phyloP scores from a whole-genome alignment of 2,329 filamentous ascomycete species.

The Tolypocladium ophioglossoides region DNA sequence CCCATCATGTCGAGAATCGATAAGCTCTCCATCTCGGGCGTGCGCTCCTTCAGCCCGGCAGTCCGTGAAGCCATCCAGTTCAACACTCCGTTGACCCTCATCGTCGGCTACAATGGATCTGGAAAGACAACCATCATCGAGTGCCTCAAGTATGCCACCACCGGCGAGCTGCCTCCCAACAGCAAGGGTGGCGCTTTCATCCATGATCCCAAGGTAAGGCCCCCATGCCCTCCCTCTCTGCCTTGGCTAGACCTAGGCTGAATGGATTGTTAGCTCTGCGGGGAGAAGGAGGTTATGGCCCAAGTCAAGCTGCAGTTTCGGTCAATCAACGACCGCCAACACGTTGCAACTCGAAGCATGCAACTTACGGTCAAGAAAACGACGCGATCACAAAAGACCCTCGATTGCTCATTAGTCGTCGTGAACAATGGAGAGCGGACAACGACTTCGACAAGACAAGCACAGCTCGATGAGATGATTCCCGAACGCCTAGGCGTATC shows the following conservation, averaged over 20 bases:
- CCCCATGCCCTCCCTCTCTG: neutral
- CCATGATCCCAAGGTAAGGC: conserved; percentile 75
- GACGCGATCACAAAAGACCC: conserved; percentile 64
- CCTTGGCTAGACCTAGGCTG: neutral
- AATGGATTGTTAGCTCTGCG: conserved; percentile 44
- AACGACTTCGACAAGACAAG: conserved; percentile 67
- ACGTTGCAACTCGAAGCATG: conserved; percentile 75
- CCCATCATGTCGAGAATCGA: conserved; percentile 66
- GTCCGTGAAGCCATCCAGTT: conserved; percentile 75
- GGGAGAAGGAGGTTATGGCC: conserved; percentile 80
- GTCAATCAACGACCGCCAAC: conserved; percentile 64
- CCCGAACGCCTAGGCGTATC: conserved; percentile 83
- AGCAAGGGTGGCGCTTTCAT: conserved; percentile 87
- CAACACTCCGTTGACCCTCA: conserved; percentile 82
- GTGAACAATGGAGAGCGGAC: conserved; percentile 70
- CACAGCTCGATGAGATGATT: conserved; percentile 74
- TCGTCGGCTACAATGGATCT: conserved; percentile 94
- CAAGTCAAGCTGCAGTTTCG: conserved; percentile 87
- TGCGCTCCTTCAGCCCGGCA: conserved; percentile 75
- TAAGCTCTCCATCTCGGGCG: conserved; percentile 74
- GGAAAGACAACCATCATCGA: conserved; percentile 99
- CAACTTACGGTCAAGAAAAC: conserved; percentile 82
- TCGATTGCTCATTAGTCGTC: conserved; percentile 71
- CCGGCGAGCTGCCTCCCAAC: conserved; percentile 86
- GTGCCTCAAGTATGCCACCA: conserved; percentile 95